These are phyloP conservation scores for Saturnispora serradocipensis DNA, from an alignment of 805 yeast species.

Conservation along the genomic window DNA sequence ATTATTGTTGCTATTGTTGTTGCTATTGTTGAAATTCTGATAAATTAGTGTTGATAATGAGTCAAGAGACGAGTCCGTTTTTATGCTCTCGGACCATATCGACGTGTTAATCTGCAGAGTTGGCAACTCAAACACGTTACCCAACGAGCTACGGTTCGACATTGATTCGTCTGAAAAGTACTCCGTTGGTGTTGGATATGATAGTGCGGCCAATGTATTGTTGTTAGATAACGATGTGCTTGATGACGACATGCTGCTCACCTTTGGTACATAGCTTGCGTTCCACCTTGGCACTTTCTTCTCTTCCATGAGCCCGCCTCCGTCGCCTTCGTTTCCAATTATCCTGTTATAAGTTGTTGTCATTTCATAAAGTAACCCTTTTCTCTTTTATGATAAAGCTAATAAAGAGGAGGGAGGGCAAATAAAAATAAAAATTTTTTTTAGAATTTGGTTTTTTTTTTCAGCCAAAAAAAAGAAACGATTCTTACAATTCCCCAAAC, in stretches of 20 bases:
- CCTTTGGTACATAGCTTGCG: not conserved
- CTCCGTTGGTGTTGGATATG: conserved; percentile 10
- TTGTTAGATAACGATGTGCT: not conserved
- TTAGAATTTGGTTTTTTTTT: too few species aligned
- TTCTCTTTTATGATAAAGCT: not conserved
- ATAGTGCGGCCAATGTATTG: not conserved
- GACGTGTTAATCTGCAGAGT: not conserved
- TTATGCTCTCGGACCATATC: not conserved
- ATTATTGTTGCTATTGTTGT: not conserved
- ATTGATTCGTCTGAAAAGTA: conserved; percentile 8
- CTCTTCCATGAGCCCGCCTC: not conserved
- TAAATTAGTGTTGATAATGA: not conserved
- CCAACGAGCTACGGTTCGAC: conserved; percentile 11
- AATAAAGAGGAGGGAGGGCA: not conserved
- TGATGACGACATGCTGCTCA: not conserved
- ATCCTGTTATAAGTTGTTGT: not conserved
- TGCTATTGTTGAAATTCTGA: not conserved
- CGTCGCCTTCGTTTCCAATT: not conserved
- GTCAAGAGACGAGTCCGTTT: not conserved
- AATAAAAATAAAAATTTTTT: not conserved
- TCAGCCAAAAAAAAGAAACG: not conserved
- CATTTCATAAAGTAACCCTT: not conserved
- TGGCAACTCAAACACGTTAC: conserved; percentile 7
- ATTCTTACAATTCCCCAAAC: conserved; percentile 19
- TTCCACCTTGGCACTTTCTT: not conserved